A percentile compares a stretch with the other conserved stretches of the same genome.
These are phyloP conservation scores for Echium plantagineum DNA, from an alignment of 257 asterid species.

Conservation along the genomic window DNA sequence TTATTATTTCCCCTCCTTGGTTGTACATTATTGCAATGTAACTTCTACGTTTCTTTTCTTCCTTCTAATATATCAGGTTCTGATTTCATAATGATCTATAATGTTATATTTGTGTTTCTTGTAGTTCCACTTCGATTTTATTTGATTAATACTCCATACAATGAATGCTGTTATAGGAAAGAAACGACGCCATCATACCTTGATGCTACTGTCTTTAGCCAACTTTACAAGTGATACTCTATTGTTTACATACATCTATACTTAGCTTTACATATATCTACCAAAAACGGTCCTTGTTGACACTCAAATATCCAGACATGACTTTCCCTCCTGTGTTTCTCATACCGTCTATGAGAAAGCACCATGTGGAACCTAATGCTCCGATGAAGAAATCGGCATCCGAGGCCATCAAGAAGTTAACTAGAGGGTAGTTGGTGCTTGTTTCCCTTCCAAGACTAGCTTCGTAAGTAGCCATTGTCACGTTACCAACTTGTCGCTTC, in stretches of 20 bases:
- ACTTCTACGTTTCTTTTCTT: too few relatives aligned
- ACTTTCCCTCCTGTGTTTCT: conserved; percentile 89
- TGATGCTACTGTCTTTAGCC: too few relatives aligned
- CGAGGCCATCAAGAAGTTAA: conserved; percentile 90
- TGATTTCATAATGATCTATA: too few relatives aligned
- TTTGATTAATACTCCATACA: too few relatives aligned
- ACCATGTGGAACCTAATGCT: conserved; percentile 90
- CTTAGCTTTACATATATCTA: conserved; percentile 14
- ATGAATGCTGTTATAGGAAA: too few relatives aligned
- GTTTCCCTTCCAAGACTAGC: conserved; percentile 85
- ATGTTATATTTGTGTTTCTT: too few relatives aligned
- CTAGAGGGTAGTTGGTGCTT: conserved; percentile 85
- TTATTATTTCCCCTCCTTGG: too few relatives aligned
- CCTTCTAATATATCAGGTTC: too few relatives aligned
- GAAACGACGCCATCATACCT: too few relatives aligned
- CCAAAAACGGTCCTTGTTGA: conserved; percentile 94
- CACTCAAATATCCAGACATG: conserved; percentile 90
- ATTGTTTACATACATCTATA: conserved; percentile 1
- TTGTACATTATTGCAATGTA: too few relatives aligned
- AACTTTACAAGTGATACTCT: background rate
- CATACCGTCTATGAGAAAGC: conserved; percentile 90
- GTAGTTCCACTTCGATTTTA: too few relatives aligned
- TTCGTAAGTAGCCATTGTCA: conserved; percentile 74
- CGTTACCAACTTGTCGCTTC: conserved; percentile 71
- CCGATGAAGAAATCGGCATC: conserved; percentile 90